Evolutionary conservation across 345 rosid species (phyloP).

Genomic region (Eucalyptus tenuipes): DNA sequence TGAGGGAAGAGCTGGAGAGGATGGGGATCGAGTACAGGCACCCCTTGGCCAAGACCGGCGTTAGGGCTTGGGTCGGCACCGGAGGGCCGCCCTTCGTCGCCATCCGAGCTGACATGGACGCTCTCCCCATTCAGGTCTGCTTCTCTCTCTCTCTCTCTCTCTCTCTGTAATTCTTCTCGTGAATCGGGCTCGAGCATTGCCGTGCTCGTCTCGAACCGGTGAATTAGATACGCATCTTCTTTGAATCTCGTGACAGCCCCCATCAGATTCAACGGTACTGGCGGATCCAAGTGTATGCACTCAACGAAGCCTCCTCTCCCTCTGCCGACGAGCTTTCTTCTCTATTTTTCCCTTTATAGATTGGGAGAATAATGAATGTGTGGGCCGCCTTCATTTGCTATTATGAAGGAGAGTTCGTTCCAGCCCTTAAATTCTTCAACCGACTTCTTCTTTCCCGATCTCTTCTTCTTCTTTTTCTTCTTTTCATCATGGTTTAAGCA

Average conservation of each 20-base stretch:
- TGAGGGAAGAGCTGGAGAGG: slow-evolving; percentile 42
- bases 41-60: slow-evolving; percentile 67
- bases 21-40: slow-evolving; percentile 36
- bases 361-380: not conserved
- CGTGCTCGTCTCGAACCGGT: not conserved
- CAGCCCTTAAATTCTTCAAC: not conserved
- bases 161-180: not conserved
- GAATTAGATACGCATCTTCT: not conserved
- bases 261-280: not conserved
- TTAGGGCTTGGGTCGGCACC: slow-evolving; percentile 65
- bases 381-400: not conserved
- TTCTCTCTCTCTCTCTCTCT: not conserved
- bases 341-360: not conserved
- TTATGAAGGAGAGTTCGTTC: not conserved
- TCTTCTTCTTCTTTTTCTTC: not conserved
- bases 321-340: not conserved
- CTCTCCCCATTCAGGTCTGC: slow-evolving; percentile 63
- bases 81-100: slow-evolving; percentile 73
- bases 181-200: not conserved
- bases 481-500: not conserved
- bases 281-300: not conserved
- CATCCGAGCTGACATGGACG: slow-evolving; percentile 79
- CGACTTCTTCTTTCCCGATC: not conserved
- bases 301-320: not conserved
- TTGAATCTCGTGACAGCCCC: not conserved